Evolutionary conservation across 495 filamentous ascomycete species (phyloP).

Genomic region (Xylona heveae): DNA sequence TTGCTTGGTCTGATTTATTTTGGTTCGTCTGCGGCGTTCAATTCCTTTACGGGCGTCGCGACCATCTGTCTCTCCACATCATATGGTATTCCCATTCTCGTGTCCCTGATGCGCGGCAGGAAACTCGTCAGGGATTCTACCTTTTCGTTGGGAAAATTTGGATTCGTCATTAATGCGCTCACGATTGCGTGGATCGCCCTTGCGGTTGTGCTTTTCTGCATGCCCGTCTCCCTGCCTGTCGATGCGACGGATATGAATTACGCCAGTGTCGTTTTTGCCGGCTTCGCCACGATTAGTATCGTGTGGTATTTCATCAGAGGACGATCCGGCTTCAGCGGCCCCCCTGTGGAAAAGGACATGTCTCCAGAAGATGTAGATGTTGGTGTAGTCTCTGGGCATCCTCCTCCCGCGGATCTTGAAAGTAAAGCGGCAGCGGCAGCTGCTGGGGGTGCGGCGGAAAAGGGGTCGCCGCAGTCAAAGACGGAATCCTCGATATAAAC

Average conservation of each 20-base stretch:
- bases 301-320: conserved; percentile 52
- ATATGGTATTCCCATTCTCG: conserved; percentile 40
- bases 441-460: too few species aligned
- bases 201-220: conserved; percentile 30
- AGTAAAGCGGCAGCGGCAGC: too few species aligned
- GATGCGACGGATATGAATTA: conserved; percentile 29
- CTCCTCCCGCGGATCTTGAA: too few species aligned
- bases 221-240: conserved; percentile 30
- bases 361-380: neutral
- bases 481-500: too few species aligned
- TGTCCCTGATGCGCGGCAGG: conserved; percentile 29
- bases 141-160: conserved; percentile 29
- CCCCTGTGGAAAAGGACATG: too few species aligned
- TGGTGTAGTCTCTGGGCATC: neutral
- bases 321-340: conserved; percentile 46
- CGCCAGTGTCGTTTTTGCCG: conserved; percentile 41
- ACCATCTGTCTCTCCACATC: conserved; percentile 40
- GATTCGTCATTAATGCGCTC: conserved; percentile 27
- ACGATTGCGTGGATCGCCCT: conserved; percentile 29
- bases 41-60: conserved; percentile 43
- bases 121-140: conserved; percentile 22
- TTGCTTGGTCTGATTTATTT: conserved; percentile 43
- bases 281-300: conserved; percentile 30
- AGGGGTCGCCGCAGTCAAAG: too few species aligned
- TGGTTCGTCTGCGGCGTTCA: conserved; percentile 37